Evolutionary conservation across 2,329 filamentous ascomycete species (phyloP), one percentile per base, ranked within the genome.

Genomic region (Alternaria atra): DNA sequence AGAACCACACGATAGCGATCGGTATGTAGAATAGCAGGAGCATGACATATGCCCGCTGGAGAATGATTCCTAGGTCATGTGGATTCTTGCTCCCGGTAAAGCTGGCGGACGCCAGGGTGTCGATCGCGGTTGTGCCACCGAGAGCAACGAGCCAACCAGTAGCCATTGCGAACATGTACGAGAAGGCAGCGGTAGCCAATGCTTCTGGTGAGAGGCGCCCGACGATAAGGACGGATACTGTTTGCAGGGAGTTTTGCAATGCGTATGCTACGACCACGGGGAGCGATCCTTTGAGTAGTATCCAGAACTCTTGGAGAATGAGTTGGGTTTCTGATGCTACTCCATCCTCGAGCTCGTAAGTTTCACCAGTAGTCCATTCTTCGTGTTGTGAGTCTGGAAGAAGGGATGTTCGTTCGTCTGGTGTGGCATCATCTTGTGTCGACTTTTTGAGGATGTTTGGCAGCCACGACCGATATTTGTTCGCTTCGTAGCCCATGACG

Each of bases 121-220:
- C 93, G 43, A 97, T 85, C 0, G 93, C 93, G 1, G 92, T 97
- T 0, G 92, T 94, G 7, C 93, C 93, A 29, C 93, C 93, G 4
- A 97, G 85, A 0, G 90, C 93, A 60, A 97, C 91, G 37, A 97
- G 85, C 92, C 93, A 96, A 0, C 89, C 93, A 1, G 92, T 93
- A 23, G 91, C 89, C 91, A 94, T 93, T 55, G 93, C 93, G 69
- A 97, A 97, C 93, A 97, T 97, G 82, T 95, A 94, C 2, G 91
- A 91, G 72, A 97, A 97, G 0, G 93, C 92, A 1, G 92, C 90
- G 0, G 90, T 91, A 0, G 93, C 91, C 6, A 97, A 81, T 2
- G 92, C 89, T 77, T 95, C 90, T 1, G 93, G 90, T 0, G 91
- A 94, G 0, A 93, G 81, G 3, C 91, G 88, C 9, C 93, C 93